A percentile compares a stretch with the other conserved stretches of the same genome.
Conservation (phyloP, 345 rosid genomes). For the Eucalyptus cloeziana region DNA sequence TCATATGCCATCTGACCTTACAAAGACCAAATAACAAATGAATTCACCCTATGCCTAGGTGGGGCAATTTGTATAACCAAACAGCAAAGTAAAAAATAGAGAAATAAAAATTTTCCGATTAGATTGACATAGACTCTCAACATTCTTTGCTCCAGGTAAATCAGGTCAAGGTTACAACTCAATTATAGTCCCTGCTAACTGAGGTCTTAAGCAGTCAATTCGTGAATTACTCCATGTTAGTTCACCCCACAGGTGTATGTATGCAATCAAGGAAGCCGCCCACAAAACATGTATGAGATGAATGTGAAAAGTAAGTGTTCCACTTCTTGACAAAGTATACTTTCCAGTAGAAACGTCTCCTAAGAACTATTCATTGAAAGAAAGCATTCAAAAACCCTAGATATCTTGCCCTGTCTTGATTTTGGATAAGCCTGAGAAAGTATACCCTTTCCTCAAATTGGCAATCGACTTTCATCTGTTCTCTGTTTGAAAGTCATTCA, state of each 20-base stretch:
- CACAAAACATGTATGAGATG: neutral
- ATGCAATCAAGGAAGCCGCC: neutral
- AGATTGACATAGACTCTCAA: neutral
- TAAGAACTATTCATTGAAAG: neutral
- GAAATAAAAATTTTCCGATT: neutral
- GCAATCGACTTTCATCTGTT: neutral
- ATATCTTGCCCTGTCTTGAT: neutral
- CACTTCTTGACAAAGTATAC: neutral
- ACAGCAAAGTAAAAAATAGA: neutral
- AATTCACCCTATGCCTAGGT: neutral
- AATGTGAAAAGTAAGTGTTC: neutral
- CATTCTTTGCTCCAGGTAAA: neutral
- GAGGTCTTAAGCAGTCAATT: neutral
- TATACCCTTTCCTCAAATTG: neutral
- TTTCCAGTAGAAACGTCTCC: neutral
- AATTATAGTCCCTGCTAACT: neutral
- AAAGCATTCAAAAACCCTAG: neutral
- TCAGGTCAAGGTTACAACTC: neutral
- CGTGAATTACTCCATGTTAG: neutral
- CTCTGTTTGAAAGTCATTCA: neutral
- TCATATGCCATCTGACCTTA: slow-evolving; percentile 76
- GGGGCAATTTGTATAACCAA: neutral
- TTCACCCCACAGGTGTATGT: neutral
- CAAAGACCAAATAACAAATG: neutral
- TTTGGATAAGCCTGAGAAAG: neutral